Evolutionary conservation across 225 moss, liverwort and hornwort genomes (phyloP).

Genomic region (Climacium dendroides): DNA sequence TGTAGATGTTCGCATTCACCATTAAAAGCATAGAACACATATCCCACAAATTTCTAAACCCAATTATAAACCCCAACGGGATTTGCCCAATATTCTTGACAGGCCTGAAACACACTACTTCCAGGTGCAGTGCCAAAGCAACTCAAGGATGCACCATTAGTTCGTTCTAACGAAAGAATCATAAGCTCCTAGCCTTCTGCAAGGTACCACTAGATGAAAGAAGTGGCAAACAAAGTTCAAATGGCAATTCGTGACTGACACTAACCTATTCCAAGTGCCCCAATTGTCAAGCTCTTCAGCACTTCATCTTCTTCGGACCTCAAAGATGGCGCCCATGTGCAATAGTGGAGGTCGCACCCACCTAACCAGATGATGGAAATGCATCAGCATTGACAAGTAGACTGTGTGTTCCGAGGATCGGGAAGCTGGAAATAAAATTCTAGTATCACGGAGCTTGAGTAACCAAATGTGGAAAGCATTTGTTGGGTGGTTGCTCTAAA

Average conservation of each 20-base stretch:
- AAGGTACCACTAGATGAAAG: not conserved
- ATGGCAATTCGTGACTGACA: not conserved
- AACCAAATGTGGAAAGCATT: not conserved
- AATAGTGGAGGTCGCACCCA: no score
- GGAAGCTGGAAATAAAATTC: not conserved
- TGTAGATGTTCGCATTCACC: not conserved
- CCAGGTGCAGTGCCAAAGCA: not conserved
- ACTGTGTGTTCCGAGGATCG: not conserved
- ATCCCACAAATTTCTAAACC: not conserved
- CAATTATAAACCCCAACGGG: not conserved
- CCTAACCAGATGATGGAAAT: not conserved
- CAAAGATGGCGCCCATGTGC: not conserved
- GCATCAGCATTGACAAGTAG: not conserved
- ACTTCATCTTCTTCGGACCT: not conserved
- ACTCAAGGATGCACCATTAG: no score
- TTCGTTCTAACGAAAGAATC: not conserved
- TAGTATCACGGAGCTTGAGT: not conserved
- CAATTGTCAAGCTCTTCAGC: not conserved
- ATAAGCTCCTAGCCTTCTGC: not conserved
- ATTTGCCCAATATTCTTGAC: not conserved
- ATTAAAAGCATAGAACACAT: not conserved
- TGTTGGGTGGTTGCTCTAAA: not conserved
- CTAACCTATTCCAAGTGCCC: not conserved
- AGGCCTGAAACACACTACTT: not conserved
- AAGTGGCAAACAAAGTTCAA: not conserved